Base-by-base conservation (phyloP, 2,329 filamentous ascomycete species). In the Arthroderma sp. region DNA sequence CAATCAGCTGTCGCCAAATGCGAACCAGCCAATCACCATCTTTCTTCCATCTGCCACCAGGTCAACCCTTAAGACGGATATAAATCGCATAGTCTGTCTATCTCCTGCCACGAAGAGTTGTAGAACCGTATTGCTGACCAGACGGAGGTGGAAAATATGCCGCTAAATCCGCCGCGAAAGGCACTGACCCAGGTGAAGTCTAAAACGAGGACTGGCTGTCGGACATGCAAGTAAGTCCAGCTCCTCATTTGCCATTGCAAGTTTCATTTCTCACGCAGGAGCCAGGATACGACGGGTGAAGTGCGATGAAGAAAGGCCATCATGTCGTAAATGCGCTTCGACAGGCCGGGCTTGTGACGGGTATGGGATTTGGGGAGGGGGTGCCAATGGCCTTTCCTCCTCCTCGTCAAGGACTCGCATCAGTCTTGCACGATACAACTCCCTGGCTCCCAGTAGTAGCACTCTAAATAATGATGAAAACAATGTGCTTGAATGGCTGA, bases 341-440 rank as follows among this genome's bases (percentile, higher is more conserved):
- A 57, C 59, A 3, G 56, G 57, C 6, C 56, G 59, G 8, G 50
- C 54, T 1, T 64, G 61, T 46, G 62, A 68, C 42, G 66, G 68
- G 9, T 69, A 69, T 48, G 67, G 65, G 0, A 56, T 69, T 36
- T 64, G 62, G 63, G 62, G 64, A 27, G 61, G 63, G 3, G 61
- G 58, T 6, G 61, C 32, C 32, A 11, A 62, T 3, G 58, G 52
- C 33, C 50, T 46, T 9, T 54, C 15, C 15, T 55, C 38, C 45
- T 44, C 5, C 44, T 45, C 29, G 44, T 44, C 15, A 50, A 40
- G 1, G 11, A 3, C 8, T 11, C 32, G 9, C 8, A 34, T 34
- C 11, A 11, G 9, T 34, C 32, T 11, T 2, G 32, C 32, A 34
- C 32, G 9, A 11, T 34, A 34, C 32, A 9, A 9, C 32, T 9